Evolutionary conservation across 2,329 filamentous ascomycete species (phyloP).

Genomic region (Nemania sp.): DNA sequence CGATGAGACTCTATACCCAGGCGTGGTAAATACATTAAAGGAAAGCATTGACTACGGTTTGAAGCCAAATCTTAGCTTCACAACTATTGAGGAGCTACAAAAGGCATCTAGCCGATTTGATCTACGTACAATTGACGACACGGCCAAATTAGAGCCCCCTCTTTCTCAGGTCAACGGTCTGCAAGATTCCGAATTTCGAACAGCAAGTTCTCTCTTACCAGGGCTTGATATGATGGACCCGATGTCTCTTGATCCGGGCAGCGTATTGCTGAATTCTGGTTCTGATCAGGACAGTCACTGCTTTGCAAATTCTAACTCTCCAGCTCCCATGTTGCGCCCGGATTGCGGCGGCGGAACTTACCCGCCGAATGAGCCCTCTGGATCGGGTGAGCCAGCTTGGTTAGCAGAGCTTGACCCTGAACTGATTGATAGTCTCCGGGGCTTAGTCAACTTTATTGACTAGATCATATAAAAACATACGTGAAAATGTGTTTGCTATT

Average conservation of each 20-base stretch:
- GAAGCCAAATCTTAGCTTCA: constrained; percentile 39
- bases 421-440: constrained; percentile 35
- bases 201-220: constrained; percentile 17
- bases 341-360: not conserved
- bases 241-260: not conserved
- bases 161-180: not conserved
- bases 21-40: constrained; percentile 32
- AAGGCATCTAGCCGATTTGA: constrained; percentile 35
- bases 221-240: not conserved
- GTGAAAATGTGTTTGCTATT: not conserved
- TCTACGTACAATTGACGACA: constrained; percentile 18
- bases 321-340: not conserved
- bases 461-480: constrained; percentile 4
- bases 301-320: not conserved
- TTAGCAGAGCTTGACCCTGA: constrained; percentile 35
- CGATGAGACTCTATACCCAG: constrained; percentile 37
- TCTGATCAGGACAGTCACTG: not conserved
- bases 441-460: constrained; percentile 37
- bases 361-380: not conserved
- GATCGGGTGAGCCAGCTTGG: constrained; percentile 32
- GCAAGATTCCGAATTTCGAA: not conserved
- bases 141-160: not conserved
- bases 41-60: constrained; percentile 38
- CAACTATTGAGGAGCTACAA: constrained; percentile 36
- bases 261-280: not conserved